Evolutionary conservation across 208 protist species (phyloP), one percentile per base, ranked within the genome.

Genomic region (Acanthamoeba royreba): DNA sequence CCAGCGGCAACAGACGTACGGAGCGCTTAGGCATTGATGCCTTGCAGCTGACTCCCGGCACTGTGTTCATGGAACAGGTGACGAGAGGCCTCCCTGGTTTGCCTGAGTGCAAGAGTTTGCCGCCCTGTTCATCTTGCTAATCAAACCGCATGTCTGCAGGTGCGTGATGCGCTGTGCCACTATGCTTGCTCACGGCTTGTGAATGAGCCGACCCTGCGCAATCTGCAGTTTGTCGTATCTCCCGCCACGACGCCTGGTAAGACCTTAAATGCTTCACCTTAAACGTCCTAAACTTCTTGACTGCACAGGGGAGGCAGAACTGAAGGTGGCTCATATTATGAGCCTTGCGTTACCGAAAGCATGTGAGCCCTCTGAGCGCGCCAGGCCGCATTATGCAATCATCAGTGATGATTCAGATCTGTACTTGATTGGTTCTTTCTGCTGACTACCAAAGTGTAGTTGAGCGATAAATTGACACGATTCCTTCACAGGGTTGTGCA

Each of bases 1-100:
- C 43, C 15, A 38, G 74, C 45, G n/a, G 31, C 28, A 86, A 86
- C 74, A 9, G 45, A 31, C 74, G 74, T 22, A 55, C 43, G 4
- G 74, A 86, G 19, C 28, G 74, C 8, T 35, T 43, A n/a, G 83
- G 52, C 11, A 63, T 90, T 13, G 52, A 90, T 11, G 33, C 33
- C 4, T 42, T 90, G 83, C 52, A 90, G 52, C 53, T 90, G 38
- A 90, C 83, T 11, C 83, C 83, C 1, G 83, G 83, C 47, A 90
- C 83, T 4, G 22, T 47, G n/a, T 90, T 90, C 52, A 90, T 90
- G 83, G 83, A 90, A 25, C 31, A 90, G 81, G 81, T 43, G 19
- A 61, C 17, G 52, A n/a, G n/a, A n/a, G n/a, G n/a, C n/a, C n/a
- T n/a, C n/a, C n/a, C n/a, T n/a, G n/a, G n/a, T n/a, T n/a, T n/a